Conservation (phyloP, 202 grass and related monocot species). For the Setaria italica region DNA sequence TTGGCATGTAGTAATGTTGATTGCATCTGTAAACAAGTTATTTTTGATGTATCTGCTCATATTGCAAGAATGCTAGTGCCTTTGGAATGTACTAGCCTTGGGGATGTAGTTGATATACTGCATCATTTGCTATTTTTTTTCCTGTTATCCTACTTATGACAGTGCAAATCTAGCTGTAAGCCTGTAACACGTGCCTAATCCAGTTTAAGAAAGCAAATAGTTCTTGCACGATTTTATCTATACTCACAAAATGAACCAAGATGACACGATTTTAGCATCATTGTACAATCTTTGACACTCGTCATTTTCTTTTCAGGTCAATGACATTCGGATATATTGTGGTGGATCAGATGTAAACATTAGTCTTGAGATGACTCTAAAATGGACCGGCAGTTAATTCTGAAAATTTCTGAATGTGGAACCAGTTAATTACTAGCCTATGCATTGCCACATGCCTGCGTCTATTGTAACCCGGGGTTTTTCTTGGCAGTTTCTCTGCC, state of each 20-base stretch:
- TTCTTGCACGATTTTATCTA: constrained; percentile 2
- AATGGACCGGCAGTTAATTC: constrained; percentile 25
- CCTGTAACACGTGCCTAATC: not conserved
- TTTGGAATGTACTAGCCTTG: constrained; percentile 24
- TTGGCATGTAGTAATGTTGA: constrained; percentile 27
- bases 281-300: too few relatives aligned
- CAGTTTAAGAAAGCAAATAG: not conserved
- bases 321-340: not conserved
- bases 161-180: not conserved
- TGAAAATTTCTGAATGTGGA: constrained; percentile 4
- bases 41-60: not conserved
- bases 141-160: not conserved
- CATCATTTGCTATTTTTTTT: not conserved
- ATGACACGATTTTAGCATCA: not conserved
- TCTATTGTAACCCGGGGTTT: not conserved
- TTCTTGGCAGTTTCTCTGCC: too few relatives aligned
- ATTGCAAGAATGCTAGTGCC: constrained; percentile 35
- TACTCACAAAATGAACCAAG: constrained; percentile 4
- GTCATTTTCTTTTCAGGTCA: too few relatives aligned
- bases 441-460: not conserved
- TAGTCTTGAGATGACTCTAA: constrained; percentile 14
- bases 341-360: not conserved
- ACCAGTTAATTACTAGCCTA: constrained; percentile 4
- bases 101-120: not conserved
- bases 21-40: constrained; percentile 18